A percentile compares a stretch with the other conserved stretches of the same genome.
Evolutionary conservation across 257 asterid species (phyloP).

Genomic region (Cinchona pubescens): DNA sequence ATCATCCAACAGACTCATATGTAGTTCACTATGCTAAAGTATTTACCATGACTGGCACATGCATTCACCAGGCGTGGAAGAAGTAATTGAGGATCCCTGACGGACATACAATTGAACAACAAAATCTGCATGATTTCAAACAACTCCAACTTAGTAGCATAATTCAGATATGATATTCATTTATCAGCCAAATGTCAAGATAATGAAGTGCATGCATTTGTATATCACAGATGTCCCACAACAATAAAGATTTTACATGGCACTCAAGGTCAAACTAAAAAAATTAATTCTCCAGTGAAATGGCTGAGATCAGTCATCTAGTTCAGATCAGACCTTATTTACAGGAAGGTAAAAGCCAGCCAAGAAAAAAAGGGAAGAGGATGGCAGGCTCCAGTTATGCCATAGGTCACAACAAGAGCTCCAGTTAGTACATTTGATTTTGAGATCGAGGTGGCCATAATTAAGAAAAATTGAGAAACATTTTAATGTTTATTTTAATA

Average conservation of each 20-base stretch:
- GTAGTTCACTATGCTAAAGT: slow-evolving; percentile 16
- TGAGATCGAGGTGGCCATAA: too few relatives aligned
- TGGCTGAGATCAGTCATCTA: background rate
- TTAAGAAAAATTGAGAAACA: too few relatives aligned
- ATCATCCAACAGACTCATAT: background rate
- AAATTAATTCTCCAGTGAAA: background rate
- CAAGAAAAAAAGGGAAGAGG: too few relatives aligned
- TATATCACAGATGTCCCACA: background rate
- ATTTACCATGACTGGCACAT: slow-evolving; percentile 79
- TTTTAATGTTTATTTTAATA: too few relatives aligned
- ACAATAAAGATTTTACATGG: background rate
- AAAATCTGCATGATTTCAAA: slow-evolving; percentile 60
- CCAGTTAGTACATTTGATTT: too few relatives aligned
- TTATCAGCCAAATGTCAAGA: background rate
- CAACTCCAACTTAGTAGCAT: slow-evolving; percentile 5
- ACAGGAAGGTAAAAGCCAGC: background rate
- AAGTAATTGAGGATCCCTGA: slow-evolving; percentile 89
- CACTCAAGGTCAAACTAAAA: background rate
- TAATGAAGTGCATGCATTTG: background rate
- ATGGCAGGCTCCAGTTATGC: too few relatives aligned
- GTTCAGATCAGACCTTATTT: background rate
- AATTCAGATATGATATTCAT: background rate
- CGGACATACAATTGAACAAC: slow-evolving; percentile 95
- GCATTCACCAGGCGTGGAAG: slow-evolving; percentile 75
- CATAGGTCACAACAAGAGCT: too few relatives aligned